Conservation (phyloP, 2,329 filamentous ascomycete genomes). For the Aspergillus arachidicola region DNA sequence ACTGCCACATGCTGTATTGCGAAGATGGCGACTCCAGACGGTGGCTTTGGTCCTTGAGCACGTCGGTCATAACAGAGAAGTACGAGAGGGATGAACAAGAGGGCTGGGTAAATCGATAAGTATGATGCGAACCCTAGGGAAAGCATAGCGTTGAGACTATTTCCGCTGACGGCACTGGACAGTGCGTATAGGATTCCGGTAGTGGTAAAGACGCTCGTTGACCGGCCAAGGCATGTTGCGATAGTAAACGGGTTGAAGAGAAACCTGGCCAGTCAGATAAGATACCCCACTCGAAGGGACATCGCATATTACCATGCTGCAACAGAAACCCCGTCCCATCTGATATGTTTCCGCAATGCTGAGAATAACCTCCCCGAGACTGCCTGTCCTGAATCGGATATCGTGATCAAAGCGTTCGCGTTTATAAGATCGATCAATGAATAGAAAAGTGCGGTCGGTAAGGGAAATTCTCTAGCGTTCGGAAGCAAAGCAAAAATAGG, state of each 20-base stretch:
- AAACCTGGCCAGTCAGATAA: constrained; percentile 59
- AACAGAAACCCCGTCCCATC: constrained; percentile 74
- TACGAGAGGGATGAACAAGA: constrained; percentile 80
- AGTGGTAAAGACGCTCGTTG: constrained; percentile 86
- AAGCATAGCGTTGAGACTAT: constrained; percentile 75
- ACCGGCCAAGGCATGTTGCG: constrained; percentile 83
- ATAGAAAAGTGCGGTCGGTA: constrained; percentile 80
- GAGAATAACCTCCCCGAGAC: constrained; percentile 72
- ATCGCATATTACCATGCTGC: constrained; percentile 68
- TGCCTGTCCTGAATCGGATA: constrained; percentile 80
- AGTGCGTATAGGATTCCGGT: constrained; percentile 84
- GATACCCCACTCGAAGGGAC: neutral
- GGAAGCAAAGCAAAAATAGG: constrained; percentile 90
- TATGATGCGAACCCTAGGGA: constrained; percentile 86
- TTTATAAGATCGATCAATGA: constrained; percentile 78
- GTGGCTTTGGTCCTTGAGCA: constrained; percentile 34
- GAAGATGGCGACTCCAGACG: constrained; percentile 51
- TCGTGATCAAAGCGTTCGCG: constrained; percentile 74
- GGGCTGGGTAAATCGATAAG: constrained; percentile 85
- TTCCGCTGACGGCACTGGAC: constrained; percentile 75
- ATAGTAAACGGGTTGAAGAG: constrained; percentile 95
- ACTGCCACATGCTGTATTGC: constrained; percentile 55
- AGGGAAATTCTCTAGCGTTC: constrained; percentile 64
- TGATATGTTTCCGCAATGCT: constrained; percentile 74
- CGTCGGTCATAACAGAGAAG: constrained; percentile 77